Evolutionary conservation across 805 yeast species (phyloP).

Genomic region (Phaffomyces thermotolerans): DNA sequence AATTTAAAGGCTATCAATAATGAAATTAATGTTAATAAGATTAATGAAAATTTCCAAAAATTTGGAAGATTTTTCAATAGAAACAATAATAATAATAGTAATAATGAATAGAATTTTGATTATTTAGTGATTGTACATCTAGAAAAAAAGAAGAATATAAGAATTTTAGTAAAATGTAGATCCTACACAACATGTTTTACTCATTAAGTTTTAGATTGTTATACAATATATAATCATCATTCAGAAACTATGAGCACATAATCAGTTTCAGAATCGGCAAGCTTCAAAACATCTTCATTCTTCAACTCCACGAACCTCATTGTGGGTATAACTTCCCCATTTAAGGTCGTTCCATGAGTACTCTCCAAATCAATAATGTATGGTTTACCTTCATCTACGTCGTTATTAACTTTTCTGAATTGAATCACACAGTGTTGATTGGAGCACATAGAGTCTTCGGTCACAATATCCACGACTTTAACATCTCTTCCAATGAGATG

Average conservation of each 20-base stretch:
- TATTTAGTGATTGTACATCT: too few relatives aligned
- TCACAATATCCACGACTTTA: constrained; percentile 29
- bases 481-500: constrained; percentile 32
- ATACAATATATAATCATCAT: background rate
- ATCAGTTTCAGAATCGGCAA: constrained; percentile 30
- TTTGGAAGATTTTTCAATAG: constrained; percentile 53
- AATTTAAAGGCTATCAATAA: constrained; percentile 38
- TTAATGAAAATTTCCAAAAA: constrained; percentile 51
- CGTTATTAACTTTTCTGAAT: constrained; percentile 25
- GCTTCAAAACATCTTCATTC: constrained; percentile 34
- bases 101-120: background rate
- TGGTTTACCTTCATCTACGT: constrained; percentile 18
- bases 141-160: too few relatives aligned
- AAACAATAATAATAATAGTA: constrained; percentile 13
- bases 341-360: constrained; percentile 39
- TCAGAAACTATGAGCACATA: constrained; percentile 19
- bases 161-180: too few relatives aligned
- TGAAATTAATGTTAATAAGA: constrained; percentile 53
- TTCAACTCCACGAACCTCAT: constrained; percentile 36
- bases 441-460: constrained; percentile 32
- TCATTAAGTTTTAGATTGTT: too few relatives aligned
- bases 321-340: constrained; percentile 32
- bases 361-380: constrained; percentile 42
- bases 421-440: constrained; percentile 46
- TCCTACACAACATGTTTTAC: too few relatives aligned